phyloP scores from a whole-genome alignment of 192 early-diverging fungal genomes.

The Haplosporangium gracile region DNA sequence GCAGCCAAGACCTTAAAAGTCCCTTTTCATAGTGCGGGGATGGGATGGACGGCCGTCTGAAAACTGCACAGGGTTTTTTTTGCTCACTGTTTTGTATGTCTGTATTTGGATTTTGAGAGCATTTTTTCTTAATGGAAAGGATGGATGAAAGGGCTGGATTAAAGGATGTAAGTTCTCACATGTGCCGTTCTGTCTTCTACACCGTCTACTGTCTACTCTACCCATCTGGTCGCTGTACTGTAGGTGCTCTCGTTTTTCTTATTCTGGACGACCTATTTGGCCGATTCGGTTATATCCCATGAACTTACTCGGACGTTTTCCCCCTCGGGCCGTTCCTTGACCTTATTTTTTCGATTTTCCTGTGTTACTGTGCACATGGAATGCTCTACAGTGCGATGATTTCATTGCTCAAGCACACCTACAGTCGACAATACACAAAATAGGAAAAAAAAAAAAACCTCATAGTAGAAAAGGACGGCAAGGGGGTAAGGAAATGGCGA shows the following conservation, averaged over 20 bases:
- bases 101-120: slow-evolving; percentile 7
- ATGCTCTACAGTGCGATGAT: background rate
- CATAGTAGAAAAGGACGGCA: too few species aligned
- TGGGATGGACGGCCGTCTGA: too few species aligned
- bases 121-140: background rate
- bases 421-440: too few species aligned
- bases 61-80: background rate
- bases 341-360: background rate
- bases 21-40: too few species aligned
- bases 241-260: background rate
- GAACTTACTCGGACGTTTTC: background rate
- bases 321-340: background rate
- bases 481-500: too few species aligned
- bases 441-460: too few species aligned
- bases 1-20: background rate
- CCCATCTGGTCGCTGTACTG: background rate
- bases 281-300: background rate
- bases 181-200: background rate
- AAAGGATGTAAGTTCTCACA: background rate
- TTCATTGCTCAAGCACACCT: background rate
- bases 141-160: background rate
- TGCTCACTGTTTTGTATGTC: background rate
- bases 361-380: slow-evolving; percentile 1
- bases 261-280: background rate
- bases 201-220: background rate